Evolutionary conservation across 345 rosid species (phyloP), one percentile per base, ranked within the genome.

Genomic region (Hibiscus mutabilis): DNA sequence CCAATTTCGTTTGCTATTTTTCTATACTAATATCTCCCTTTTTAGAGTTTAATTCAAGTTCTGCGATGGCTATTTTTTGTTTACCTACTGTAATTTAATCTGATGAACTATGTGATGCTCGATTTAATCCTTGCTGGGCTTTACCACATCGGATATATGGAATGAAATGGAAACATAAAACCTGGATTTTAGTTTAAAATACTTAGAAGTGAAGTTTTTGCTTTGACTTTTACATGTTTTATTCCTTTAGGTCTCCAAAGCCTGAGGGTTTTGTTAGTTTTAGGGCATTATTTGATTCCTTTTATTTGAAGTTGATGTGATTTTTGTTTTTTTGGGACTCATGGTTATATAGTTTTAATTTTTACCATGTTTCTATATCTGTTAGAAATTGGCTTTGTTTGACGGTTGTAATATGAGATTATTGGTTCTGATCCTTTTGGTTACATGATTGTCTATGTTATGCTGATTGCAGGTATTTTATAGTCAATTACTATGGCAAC

Each of bases 401-500:
- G 44, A 37, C 2, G 11, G 62, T 58, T 16, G 33, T 13, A 5
- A 25, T 12, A 13, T 5, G 35, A 25, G 33, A 59, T 59, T 25
- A 13, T 59, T 59, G 37, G 35, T 59, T 25, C 60, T 10, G 12
- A 3, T 22, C 60, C 60, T 24, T 57, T 57, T 22, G 31, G 16
- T 22, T 57, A 57, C 11, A 27, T 59, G 63, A 56, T 61, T 51
- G 29, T 53, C 29, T 64, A 0, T 14, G 2, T 35, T 33, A 21
- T 68, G 58, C 29, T 8, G 3, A 6, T 71, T 69, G 37, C 51
- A 71, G 78, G 42, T 55, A 53, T 29, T 74, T 29, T 29, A 44
- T 56, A 8, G 68, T 55, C 21, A 44, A 63, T 78, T 37, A 79
- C 68, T 18, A 90, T 92, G 99, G 86, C 89, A 29, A 59, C 88